These are phyloP conservation scores for Pseudisothecium myosuroides DNA, from an alignment of 225 moss, liverwort and hornwort species.

Conservation along the genomic window DNA sequence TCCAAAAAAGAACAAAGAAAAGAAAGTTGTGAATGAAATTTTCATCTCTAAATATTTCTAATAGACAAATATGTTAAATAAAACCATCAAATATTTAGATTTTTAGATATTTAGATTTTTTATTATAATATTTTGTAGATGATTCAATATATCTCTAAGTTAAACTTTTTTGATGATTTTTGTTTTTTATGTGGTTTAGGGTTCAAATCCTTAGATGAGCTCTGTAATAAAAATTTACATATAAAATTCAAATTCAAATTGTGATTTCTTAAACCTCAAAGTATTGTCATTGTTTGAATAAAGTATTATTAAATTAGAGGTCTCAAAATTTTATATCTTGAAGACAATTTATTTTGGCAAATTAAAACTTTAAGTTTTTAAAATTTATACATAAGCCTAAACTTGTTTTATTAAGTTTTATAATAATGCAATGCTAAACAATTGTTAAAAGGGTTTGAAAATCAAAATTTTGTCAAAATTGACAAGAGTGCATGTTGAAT, in stretches of 20 bases:
- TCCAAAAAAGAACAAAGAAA: too few species aligned
- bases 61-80: background rate
- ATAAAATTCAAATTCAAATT: background rate
- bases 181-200: background rate
- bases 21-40: fast-evolving
- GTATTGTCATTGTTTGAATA: background rate
- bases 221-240: fast-evolving
- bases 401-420: background rate
- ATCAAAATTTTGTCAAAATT: background rate
- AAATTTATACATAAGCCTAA: too few species aligned
- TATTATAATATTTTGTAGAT: fast-evolving
- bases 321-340: background rate
- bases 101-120: background rate
- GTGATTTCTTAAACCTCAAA: background rate
- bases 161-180: background rate
- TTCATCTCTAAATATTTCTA: background rate
- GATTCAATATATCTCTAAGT: background rate
- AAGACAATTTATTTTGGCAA: background rate
- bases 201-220: background rate
- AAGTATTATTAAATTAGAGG: background rate
- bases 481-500: fast-evolving
- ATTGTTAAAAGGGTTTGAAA: background rate
- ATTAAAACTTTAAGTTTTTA: fast-evolving
- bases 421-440: background rate
- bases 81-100: background rate